Evolutionary conservation across 2,329 filamentous ascomycete genomes (phyloP), one percentile per base, ranked within the genome.

Genomic region (Venturia nashicola): DNA sequence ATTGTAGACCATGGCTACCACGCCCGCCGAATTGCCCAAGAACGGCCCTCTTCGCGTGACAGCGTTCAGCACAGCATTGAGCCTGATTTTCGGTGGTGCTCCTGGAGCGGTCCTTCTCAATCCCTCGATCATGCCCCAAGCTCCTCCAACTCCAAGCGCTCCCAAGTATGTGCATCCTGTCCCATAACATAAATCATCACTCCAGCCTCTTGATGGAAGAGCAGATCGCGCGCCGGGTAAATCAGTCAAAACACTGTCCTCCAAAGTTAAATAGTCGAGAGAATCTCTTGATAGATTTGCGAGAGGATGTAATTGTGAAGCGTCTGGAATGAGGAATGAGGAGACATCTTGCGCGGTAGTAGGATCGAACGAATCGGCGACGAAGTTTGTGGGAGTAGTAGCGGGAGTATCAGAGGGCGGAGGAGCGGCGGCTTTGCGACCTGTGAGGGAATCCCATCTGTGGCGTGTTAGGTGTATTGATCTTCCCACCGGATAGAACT

Each of bases 121-220:
- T 12, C 94, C 94, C 77, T 99, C 94, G 68, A 89, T 87, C 69
- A 99, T 76, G 67, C 94, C 94, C 93, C 93, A 97, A 65, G 85
- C 87, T 69, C 94, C 94, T 75, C 94, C 94, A 18, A 65, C 74
- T 48, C 88, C 83, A 71, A 99, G 80, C 7, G 89, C 94, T n/a
- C 89, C 80, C 66, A 99, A 81, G 74, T 99, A 99, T 73, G 91
- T 96, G 67, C 93, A 87, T 70, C 94, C 94, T 27, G 94, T 95
- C 72, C 95, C 94, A 76, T 99, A 99, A 79, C 94, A 97, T 66
- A 99, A 85, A 76, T 99, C 94, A 74, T 99, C 94, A 66, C 92
- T 96, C 86, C 96, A 99, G 74, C 94, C 94, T 75, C 94, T 88
- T 64, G 92, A 97, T 54, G 95, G 94, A 63, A 99, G 84, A 63